Conservation (phyloP, 148 eudicot genomes). For the Heliamphora exappendiculata region DNA sequence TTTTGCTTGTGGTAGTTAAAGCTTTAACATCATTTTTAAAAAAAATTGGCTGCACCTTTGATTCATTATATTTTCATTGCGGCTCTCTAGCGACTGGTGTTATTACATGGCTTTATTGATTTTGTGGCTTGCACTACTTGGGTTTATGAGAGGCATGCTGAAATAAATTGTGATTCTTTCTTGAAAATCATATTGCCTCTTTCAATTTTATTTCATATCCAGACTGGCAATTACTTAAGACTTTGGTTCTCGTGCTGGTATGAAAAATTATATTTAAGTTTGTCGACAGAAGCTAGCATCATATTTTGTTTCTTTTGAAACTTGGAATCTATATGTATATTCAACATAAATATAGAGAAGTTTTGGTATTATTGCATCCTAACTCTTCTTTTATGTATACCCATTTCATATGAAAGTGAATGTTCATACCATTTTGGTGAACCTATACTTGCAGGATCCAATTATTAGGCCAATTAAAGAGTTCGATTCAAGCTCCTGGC, state of each 20-base stretch:
- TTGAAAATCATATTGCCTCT: background rate
- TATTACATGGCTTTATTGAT: background rate
- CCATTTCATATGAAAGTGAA: background rate
- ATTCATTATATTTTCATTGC: background rate
- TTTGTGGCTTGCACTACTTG: background rate
- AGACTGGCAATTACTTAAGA: background rate
- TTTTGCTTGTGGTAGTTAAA: background rate
- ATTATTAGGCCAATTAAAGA: constrained; percentile 18
- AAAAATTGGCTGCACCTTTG: too few relatives aligned
- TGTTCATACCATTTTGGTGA: background rate
- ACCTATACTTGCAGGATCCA: constrained; percentile 30
- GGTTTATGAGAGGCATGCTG: background rate
- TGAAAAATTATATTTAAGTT: background rate
- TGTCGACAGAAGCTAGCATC: background rate
- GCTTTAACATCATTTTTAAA: background rate
- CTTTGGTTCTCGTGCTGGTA: background rate
- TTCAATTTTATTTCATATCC: background rate
- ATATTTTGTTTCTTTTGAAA: background rate
- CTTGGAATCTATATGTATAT: background rate
- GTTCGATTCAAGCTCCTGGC: constrained; percentile 24
- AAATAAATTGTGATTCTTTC: background rate
- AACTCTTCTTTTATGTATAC: background rate
- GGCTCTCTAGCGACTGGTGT: background rate
- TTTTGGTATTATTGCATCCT: background rate
- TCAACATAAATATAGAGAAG: background rate